Evolutionary conservation across 768 basidiomycete genomes (phyloP), one percentile per base, ranked within the genome.

Genomic region (Clitopilus passeckerianus): DNA sequence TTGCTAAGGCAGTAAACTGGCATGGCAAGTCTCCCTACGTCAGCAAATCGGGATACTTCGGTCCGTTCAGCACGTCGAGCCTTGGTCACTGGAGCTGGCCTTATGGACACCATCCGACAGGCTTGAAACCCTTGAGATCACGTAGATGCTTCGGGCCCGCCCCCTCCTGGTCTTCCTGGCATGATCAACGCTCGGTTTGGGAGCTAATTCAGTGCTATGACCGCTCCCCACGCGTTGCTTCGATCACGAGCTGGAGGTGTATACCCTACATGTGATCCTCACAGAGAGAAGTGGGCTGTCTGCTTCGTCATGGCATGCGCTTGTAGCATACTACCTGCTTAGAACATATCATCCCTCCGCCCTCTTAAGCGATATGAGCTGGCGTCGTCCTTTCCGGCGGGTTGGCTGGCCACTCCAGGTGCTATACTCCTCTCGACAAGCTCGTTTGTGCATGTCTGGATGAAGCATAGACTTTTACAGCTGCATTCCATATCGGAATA

Each of bases 41-140:
- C 46, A 41, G 37, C 10, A n/a, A 41, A 41, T 41, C 14, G 14
- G n/a, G 37, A 41, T 50, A 50, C 46, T 50, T 43, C 34, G 61
- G 15, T 23, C 64, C 6, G 27, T 60, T 12, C 34, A 30, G 30
- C 27, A 34, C 20, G 43, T 54, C 9, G 56, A 57, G 43, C 53
- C 56, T 18, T 65, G 60, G 46, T 62, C 53, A 55, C 52, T 60
- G 18, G 37, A 56, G 33, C 46, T 5, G 37, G 37, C 12, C 37
- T 41, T 41, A n/a, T 15, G n/a, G 14, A 15, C 37, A 41, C 37
- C 5, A 15, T 41, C 12, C n/a, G 37, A n/a, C 14, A 15, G 37
- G 5, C 12, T 41, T 15, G 12, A 14, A 41, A 41, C 37, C 3
- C 5, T 41, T 12, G 5, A 15, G 10, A 14, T n/a, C 12, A 14